Evolutionary conservation across 2,329 filamentous ascomycete species (phyloP).

Genomic region (Pyrenochaeta sp.): DNA sequence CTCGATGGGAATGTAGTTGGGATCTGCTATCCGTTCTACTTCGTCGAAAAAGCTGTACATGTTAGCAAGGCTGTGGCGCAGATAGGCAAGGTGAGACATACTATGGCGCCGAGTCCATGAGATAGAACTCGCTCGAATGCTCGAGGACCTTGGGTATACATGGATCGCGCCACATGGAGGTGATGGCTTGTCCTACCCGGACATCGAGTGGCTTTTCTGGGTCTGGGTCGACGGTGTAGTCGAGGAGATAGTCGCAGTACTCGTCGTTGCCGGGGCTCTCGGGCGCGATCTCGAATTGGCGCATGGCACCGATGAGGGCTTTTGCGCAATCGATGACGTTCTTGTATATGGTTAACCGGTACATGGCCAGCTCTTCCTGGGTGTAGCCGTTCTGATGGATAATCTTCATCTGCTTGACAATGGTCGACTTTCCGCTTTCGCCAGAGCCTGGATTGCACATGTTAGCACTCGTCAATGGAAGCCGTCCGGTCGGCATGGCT

Average conservation of each 20-base stretch:
- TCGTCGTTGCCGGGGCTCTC: conserved; percentile 74
- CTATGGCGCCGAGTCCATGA: conserved; percentile 99
- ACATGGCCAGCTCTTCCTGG: conserved; percentile 89
- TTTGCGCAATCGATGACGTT: conserved; percentile 97
- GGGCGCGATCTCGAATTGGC: conserved; percentile 86
- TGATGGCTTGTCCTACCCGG: conserved; percentile 81
- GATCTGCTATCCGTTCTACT: conserved; percentile 80
- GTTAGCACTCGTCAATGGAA: conserved; percentile 40
- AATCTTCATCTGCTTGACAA: conserved; percentile 99
- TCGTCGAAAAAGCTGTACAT: conserved; percentile 88
- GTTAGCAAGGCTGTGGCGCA: conserved; percentile 20
- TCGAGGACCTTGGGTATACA: conserved; percentile 84
- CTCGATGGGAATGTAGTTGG: conserved; percentile 90
- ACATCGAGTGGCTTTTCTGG: conserved; percentile 84
- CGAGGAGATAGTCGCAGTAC: conserved; percentile 79
- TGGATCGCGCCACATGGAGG: conserved; percentile 88
- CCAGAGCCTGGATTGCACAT: conserved; percentile 77
- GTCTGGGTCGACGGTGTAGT: conserved; percentile 90
- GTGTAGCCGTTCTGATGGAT: conserved; percentile 98
- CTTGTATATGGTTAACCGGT: conserved; percentile 96
- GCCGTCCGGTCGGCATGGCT: conserved; percentile 41
- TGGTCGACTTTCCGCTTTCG: conserved; percentile 98
- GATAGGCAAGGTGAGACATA: conserved; percentile 57
- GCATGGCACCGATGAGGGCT: conserved; percentile 88
- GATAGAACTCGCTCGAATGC: conserved; percentile 95